Base-by-base conservation (phyloP, 495 filamentous ascomycete species). In the Xylona heveae region DNA sequence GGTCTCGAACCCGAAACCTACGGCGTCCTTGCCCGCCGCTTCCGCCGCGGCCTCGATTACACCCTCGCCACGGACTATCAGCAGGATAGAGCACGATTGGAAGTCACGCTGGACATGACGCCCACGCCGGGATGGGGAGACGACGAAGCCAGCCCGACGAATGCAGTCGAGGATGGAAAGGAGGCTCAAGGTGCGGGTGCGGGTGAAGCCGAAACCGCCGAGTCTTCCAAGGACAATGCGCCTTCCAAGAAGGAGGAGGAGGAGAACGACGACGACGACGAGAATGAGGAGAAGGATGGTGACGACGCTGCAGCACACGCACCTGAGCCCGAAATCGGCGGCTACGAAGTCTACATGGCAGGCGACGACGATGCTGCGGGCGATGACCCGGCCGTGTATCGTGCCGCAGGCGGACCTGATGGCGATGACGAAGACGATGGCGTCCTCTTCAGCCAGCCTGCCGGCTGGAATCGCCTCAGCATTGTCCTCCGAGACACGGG, bases 281-380 rank as follows among this genome's bases (percentile, higher is more conserved):
- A 27, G 28, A 14, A 14, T 4, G 36, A 37, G 33, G 19, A 10
- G 5, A 24, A 39, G 19, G 17, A 27, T 19, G 37, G 18, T 5
- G 24, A 40, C 9, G 3, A 1, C 12, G 26, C 30, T 19, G 18
- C 30, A 24, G n/a, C 5, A 31, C 41, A 47, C 19, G 47, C 38
- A 15, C 54, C 64, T 27, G 70, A 78, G 40, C 54, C 57, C 18
- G 51, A 57, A 12, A 68, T 82, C 10, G 83, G 83, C 36, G 83
- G 82, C 13, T 80, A 90, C 43, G 79, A 91, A 47, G 74, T 83
- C 25, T 91, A 93, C 58, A 85, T 91, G 80, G 78, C 78, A 10
- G 74, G 68, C 29, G 81, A 88, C 38, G 78, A 88, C 24, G 72
- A 75, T 24, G 61, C 68, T 18, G n/a, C n/a, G 58, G 24, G 72